These are phyloP conservation scores for Sporothrix luriei DNA, from an alignment of 2,329 filamentous ascomycete species.

Conservation along the genomic window DNA sequence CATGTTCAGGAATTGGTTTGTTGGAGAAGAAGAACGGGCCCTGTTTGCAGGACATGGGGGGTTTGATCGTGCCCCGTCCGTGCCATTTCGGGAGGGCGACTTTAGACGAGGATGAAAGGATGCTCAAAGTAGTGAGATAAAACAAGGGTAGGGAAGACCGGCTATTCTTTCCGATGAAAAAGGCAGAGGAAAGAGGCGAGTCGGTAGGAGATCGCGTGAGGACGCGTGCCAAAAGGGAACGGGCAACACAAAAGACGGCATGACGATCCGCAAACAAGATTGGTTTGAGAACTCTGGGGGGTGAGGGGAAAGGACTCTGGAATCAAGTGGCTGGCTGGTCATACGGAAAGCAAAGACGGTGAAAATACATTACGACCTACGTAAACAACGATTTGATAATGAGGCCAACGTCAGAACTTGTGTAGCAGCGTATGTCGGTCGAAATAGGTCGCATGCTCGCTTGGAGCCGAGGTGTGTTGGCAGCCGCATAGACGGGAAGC, in stretches of 20 bases:
- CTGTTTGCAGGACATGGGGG: too few species aligned
- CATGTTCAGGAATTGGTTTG: not conserved
- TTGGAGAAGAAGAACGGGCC: too few species aligned
- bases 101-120: too few species aligned
- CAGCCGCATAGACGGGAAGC: not conserved
- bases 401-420: not conserved
- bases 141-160: not conserved
- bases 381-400: too few species aligned
- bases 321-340: too few species aligned
- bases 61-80: too few species aligned
- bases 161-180: not conserved
- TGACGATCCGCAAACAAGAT: constrained; percentile 3
- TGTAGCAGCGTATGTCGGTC: not conserved
- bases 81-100: not conserved
- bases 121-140: too few species aligned
- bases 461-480: constrained; percentile 10
- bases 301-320: not conserved
- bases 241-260: not conserved
- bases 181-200: not conserved
- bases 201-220: not conserved
- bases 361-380: too few species aligned
- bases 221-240: not conserved
- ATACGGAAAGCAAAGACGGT: too few species aligned
- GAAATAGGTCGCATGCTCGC: not conserved
- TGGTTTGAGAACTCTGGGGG: not conserved